A percentile compares a stretch with the other conserved stretches of the same genome.
phyloP scores from a whole-genome alignment of 441 rosid species.

The Corymbia calophylla region DNA sequence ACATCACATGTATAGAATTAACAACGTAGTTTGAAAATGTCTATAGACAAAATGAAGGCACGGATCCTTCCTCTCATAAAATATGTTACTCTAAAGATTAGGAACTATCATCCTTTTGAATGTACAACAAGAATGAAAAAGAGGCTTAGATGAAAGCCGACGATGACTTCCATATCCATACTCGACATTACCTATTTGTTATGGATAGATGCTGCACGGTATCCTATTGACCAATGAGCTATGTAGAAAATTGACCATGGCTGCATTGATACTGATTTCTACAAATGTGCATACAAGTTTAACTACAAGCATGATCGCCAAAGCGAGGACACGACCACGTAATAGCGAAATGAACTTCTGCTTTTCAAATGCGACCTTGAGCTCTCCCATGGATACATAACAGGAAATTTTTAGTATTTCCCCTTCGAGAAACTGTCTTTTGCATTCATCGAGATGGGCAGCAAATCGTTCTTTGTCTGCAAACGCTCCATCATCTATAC shows the following conservation, averaged over 20 bases:
- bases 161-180: background rate
- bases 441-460: background rate
- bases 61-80: background rate
- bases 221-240: background rate
- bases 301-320: background rate
- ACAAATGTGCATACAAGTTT: background rate
- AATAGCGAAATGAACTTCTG: background rate
- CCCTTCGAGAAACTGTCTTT: background rate
- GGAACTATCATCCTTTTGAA: background rate
- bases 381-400: background rate
- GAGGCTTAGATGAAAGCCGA: background rate
- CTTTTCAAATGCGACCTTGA: background rate
- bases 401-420: background rate
- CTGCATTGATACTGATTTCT: background rate
- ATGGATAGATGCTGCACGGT: fast-evolving
- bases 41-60: background rate
- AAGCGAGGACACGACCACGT: background rate
- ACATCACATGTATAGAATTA: no score
- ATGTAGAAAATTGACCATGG: background rate
- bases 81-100: background rate
- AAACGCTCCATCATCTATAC: background rate
- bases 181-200: background rate
- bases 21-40: background rate
- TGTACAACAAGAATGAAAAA: background rate
- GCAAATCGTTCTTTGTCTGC: background rate